Evolutionary conservation across 192 early-diverging fungal genomes (phyloP), one percentile per base, ranked within the genome.

Genomic region (Coemansia sp.): DNA sequence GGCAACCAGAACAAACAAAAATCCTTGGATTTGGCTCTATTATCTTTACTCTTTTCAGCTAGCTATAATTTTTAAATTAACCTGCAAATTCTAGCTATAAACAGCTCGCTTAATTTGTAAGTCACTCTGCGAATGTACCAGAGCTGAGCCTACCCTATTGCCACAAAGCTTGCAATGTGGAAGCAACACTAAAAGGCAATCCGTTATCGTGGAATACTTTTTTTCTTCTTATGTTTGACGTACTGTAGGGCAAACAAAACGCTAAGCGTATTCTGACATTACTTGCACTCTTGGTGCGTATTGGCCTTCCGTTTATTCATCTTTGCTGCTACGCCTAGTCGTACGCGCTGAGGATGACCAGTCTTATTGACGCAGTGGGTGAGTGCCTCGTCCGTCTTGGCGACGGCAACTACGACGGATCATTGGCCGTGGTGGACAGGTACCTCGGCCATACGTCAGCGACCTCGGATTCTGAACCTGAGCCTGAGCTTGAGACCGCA

Each of bases 301-400:
- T 60, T 60, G 57, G 57, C 18, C 8, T 18, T 36, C 27, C 27
- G 27, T n/a, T 57, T 57, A 16, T 61, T 38, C 10, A 36, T 36
- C 33, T 20, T 13, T 16, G 58, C 34, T 38, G n/a, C 58, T 61
- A 34, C 61, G 61, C n/a, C 39, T 62, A 41, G 39, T 12, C 39
- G 61, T 41, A 62, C 61, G 38, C 61, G 9, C 61, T 24, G 20
- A 41, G 22, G 33, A 72, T 72, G 71, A 24, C 55, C 18, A 61
- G 40, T 15, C 69, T 71, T 49, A 29, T 76, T 20, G 57, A 74
- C 11, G 63, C 75, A 12, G 57, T 83, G 46, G 80, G 80, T 69
- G 76, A 77, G 65, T 78, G 75, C 24, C 70, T 83, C 39, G 63
- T 52, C 27, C 61, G 43, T 27, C 80, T 83, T 50, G 76, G 74